Conservation (phyloP, 768 basidiomycete genomes). For the Boletus eberwhitei region DNA sequence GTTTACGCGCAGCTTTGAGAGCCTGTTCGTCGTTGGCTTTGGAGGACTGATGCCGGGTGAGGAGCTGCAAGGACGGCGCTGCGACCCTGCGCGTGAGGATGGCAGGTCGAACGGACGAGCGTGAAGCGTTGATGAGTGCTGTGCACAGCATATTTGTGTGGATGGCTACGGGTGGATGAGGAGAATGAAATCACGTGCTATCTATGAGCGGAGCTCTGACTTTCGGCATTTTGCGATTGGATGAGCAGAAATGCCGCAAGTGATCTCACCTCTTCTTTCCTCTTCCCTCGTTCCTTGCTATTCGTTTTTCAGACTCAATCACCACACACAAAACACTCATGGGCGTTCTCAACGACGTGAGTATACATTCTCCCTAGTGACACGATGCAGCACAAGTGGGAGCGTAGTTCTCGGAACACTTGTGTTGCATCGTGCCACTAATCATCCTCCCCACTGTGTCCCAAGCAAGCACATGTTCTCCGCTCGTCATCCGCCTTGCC, state of each 20-base stretch:
- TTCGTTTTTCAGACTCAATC: not conserved
- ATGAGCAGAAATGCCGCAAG: slow-evolving; percentile 41
- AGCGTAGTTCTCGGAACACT: slow-evolving; percentile 48
- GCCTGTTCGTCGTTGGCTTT: slow-evolving; percentile 23
- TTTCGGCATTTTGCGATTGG: slow-evolving; percentile 34
- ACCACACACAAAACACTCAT: not conserved
- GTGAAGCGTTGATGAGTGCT: slow-evolving; percentile 13
- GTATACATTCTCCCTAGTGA: not conserved
- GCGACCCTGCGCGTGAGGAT: slow-evolving; percentile 2
- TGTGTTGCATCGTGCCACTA: slow-evolving; percentile 24
- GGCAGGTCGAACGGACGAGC: slow-evolving; percentile 8
- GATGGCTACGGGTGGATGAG: no score
- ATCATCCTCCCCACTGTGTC: not conserved
- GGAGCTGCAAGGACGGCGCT: slow-evolving; percentile 11
- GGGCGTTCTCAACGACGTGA: not conserved
- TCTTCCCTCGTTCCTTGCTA: not conserved
- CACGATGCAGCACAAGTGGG: slow-evolving; percentile 34
- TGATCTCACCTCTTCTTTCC: not conserved
- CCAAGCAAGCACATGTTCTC: not conserved
- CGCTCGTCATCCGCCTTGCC: no score
- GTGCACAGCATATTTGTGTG: slow-evolving; percentile 21
- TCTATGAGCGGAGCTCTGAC: not conserved
- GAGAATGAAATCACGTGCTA: slow-evolving; percentile 10
- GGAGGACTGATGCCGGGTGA: slow-evolving; percentile 36
- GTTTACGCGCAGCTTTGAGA: slow-evolving; percentile 30